These are phyloP conservation scores for Crithidia fasciculata DNA, from an alignment of 208 protist species.

Conservation along the genomic window DNA sequence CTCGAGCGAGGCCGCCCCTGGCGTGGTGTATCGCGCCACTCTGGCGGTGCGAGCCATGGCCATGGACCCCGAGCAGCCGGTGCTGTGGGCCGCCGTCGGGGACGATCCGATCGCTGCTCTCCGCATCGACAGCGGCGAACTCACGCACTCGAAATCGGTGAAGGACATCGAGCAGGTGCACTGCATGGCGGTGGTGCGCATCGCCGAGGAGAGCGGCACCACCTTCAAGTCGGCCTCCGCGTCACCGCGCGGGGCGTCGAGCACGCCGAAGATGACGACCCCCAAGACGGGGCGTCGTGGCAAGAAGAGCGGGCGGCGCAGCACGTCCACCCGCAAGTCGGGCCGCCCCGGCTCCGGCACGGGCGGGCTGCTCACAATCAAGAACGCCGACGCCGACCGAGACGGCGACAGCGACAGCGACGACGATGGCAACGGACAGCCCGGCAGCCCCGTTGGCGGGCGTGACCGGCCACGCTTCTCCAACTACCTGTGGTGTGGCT, in stretches of 20 bases:
- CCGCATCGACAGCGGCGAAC: conserved; percentile 59
- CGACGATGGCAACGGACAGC: background rate
- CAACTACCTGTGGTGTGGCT: conserved; percentile 77
- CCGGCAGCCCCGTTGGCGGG: background rate
- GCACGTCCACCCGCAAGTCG: conserved; percentile 21
- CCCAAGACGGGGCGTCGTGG: conserved; percentile 15
- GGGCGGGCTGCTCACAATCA: background rate
- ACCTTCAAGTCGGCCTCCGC: conserved; percentile 66
- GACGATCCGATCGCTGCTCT: conserved; percentile 76
- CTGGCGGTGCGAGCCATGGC: conserved; percentile 69
- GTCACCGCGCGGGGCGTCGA: background rate
- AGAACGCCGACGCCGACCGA: background rate
- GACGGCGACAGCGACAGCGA: conserved; percentile 11
- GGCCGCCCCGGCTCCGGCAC: conserved; percentile 10
- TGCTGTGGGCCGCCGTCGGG: conserved; percentile 74
- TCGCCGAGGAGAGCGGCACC: conserved; percentile 55
- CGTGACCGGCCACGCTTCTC: conserved; percentile 22
- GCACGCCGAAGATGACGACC: conserved; percentile 16
- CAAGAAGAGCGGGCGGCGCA: conserved; percentile 28
- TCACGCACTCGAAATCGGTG: conserved; percentile 55
- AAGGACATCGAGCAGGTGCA: conserved; percentile 79
- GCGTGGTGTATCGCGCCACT: conserved; percentile 61
- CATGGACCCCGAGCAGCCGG: conserved; percentile 62
- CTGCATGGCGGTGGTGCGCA: conserved; percentile 80
- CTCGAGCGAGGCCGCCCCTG: conserved; percentile 32